Percentiles rank a stretch among this genome's conserved stretches.
Evolutionary conservation across 192 early-diverging fungal genomes (phyloP).

Genomic region (Coemansia sp.): DNA sequence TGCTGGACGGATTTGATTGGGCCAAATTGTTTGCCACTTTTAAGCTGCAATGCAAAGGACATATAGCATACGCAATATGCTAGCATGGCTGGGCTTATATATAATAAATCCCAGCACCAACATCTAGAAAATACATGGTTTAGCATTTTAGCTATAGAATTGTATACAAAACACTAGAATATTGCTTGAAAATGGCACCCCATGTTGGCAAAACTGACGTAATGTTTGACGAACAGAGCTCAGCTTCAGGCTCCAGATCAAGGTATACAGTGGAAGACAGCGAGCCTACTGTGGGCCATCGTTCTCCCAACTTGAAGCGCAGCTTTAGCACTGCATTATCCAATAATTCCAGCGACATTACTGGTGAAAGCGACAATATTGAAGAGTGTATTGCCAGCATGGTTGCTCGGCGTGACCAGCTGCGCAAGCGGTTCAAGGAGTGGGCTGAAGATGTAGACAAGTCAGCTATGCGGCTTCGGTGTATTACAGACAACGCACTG

Average conservation of each 20-base stretch:
- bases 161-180: not conserved
- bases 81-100: too few species aligned
- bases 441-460: constrained; percentile 32
- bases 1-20: constrained; percentile 4
- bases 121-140: not conserved
- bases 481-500: constrained; percentile 44
- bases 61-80: not conserved
- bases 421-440: constrained; percentile 48
- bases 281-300: not conserved
- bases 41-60: not conserved
- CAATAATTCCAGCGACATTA: not conserved
- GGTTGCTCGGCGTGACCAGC: constrained; percentile 33
- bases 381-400: constrained; percentile 30
- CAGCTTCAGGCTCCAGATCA: not conserved
- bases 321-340: not conserved
- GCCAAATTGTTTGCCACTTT: not conserved
- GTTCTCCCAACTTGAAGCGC: constrained; percentile 6
- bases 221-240: not conserved
- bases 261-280: not conserved
- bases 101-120: too few species aligned
- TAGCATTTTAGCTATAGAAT: not conserved
- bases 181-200: not conserved
- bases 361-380: constrained; percentile 8
- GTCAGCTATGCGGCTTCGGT: constrained; percentile 20
- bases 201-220: not conserved